Conservation (phyloP, 331 rosid species). For the Telfairia occidentalis region DNA sequence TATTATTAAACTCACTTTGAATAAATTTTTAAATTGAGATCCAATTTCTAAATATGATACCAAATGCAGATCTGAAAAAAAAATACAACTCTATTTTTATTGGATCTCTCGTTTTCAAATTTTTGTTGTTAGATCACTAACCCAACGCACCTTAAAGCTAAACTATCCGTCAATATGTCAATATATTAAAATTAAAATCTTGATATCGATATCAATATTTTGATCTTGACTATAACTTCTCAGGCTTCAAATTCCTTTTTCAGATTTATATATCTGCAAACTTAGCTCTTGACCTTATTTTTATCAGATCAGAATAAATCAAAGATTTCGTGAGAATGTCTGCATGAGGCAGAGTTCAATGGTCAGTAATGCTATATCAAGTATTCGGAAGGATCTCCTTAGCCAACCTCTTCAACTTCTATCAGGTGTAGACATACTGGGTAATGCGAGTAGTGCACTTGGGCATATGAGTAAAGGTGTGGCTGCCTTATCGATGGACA, state of each 20-base stretch:
- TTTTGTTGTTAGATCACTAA: too few relatives aligned
- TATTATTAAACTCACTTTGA: too few relatives aligned
- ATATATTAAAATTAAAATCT: too few relatives aligned
- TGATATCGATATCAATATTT: too few relatives aligned
- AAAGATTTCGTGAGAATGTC: constrained; percentile 66
- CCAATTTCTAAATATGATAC: too few relatives aligned
- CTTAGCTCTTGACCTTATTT: background rate
- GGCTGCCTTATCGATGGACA: constrained; percentile 97
- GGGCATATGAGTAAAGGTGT: constrained; percentile 99
- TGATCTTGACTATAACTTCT: too few relatives aligned
- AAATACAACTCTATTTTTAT: too few relatives aligned
- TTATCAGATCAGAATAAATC: constrained; percentile 77
- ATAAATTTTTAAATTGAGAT: too few relatives aligned
- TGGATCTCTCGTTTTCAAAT: too few relatives aligned
- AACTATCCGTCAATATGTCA: too few relatives aligned
- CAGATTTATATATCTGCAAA: background rate
- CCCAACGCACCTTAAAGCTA: too few relatives aligned
- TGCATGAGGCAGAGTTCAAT: constrained; percentile 93
- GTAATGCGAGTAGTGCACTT: constrained; percentile 98
- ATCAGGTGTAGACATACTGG: constrained; percentile 94
- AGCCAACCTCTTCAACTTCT: constrained; percentile 96
- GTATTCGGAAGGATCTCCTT: constrained; percentile 78
- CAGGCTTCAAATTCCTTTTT: background rate
- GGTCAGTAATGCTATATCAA: constrained; percentile 83
- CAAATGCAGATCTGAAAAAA: too few relatives aligned